A percentile compares a stretch with the other conserved stretches of the same genome.
Conservation (phyloP, 495 filamentous ascomycete genomes). For the Pyrenula aspistea region DNA sequence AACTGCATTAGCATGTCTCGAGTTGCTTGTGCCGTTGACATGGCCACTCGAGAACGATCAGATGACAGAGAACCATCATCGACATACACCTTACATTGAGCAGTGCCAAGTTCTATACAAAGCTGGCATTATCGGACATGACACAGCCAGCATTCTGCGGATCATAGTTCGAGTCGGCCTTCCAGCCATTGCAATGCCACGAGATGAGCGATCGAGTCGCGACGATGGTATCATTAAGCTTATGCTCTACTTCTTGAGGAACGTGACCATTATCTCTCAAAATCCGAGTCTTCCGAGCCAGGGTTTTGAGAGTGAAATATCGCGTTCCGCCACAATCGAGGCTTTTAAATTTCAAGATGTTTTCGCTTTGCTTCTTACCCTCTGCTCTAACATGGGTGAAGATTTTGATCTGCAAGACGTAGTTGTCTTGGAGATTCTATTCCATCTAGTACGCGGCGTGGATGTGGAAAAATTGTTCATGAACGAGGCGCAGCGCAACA, state of each 20-base stretch:
- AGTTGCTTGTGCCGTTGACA: conserved; percentile 86
- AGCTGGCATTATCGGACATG: conserved; percentile 69
- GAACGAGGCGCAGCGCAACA: conserved; percentile 54
- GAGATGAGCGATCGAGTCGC: conserved; percentile 60
- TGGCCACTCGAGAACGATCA: conserved; percentile 81
- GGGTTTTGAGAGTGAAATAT: conserved; percentile 79
- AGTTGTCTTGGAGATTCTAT: conserved; percentile 76
- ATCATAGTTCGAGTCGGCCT: conserved; percentile 69
- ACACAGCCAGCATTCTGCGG: conserved; percentile 61
- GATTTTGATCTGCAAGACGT: conserved; percentile 86
- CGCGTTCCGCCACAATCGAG: conserved; percentile 75
- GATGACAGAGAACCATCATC: conserved; percentile 87
- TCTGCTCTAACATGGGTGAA: conserved; percentile 82
- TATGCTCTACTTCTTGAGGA: conserved; percentile 77
- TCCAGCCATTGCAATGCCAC: conserved; percentile 72
- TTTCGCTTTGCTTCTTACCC: conserved; percentile 67
- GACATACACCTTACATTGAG: conserved; percentile 79
- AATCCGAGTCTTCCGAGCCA: conserved; percentile 45
- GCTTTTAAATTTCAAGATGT: conserved; percentile 85
- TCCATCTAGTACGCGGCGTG: conserved; percentile 83
- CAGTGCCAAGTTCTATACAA: conserved; percentile 86
- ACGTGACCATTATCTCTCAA: conserved; percentile 71
- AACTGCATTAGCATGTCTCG: conserved; percentile 75
- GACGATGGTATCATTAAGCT: conserved; percentile 94
- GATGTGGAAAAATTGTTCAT: conserved; percentile 80